Conservation (phyloP, 768 basidiomycete species). For the Rhodosporidiobolus sp. region DNA sequence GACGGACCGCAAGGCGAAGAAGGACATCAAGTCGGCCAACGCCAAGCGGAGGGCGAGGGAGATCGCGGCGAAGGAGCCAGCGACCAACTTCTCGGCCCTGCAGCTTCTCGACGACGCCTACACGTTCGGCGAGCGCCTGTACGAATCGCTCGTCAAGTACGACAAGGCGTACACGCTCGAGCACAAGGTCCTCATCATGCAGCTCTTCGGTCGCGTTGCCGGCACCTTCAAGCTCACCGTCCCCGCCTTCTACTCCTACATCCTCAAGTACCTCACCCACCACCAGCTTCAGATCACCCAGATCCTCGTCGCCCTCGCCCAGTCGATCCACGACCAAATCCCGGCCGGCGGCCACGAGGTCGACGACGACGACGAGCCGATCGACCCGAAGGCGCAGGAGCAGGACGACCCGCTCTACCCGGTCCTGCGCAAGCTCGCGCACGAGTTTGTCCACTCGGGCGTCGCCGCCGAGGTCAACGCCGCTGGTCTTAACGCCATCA, state of each 20-base stretch:
- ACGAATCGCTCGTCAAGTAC: slow-evolving; percentile 72
- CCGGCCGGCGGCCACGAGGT: slow-evolving; percentile 57
- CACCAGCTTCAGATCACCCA: slow-evolving; percentile 87
- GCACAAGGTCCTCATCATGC: slow-evolving; percentile 96
- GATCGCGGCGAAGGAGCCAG: slow-evolving; percentile 46
- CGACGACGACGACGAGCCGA: not conserved
- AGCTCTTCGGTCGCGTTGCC: slow-evolving; percentile 89
- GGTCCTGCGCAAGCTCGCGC: slow-evolving; percentile 82
- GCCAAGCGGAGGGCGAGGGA: slow-evolving; percentile 58
- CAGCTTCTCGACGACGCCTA: slow-evolving; percentile 93
- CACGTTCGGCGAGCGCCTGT: slow-evolving; percentile 89
- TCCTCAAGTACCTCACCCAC: slow-evolving; percentile 81
- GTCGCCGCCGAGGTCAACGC: slow-evolving; percentile 93
- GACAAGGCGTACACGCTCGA: slow-evolving; percentile 95
- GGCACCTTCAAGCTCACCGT: slow-evolving; percentile 88
- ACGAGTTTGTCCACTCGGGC: slow-evolving; percentile 96
- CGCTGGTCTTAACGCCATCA: slow-evolving; percentile 91
- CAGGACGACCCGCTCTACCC: slow-evolving; percentile 59
- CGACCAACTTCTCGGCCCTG: slow-evolving; percentile 78
- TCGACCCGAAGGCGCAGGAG: slow-evolving; percentile 57
- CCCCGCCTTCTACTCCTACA: slow-evolving; percentile 91
- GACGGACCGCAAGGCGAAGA: slow-evolving; percentile 73
- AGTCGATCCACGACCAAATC: slow-evolving; percentile 90
- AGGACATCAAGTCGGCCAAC: slow-evolving; percentile 68
- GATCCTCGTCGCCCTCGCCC: slow-evolving; percentile 89